phyloP scores from a whole-genome alignment of 2,329 filamentous ascomycete species.

The Malbranchea cinnamomea region DNA sequence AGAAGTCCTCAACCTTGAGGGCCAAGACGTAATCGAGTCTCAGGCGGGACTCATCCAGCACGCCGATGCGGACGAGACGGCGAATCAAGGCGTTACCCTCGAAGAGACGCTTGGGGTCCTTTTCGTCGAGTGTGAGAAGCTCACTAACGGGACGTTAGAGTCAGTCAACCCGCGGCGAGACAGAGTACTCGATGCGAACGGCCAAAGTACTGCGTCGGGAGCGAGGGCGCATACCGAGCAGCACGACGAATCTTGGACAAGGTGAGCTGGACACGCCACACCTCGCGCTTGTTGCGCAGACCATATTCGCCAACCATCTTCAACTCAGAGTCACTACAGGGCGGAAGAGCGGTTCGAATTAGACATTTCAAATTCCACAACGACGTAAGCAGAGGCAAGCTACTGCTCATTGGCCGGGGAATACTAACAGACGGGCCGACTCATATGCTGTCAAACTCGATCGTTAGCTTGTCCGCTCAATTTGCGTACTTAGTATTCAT shows the following conservation, averaged over 20 bases:
- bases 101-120: conserved; percentile 99
- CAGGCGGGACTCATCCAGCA: conserved; percentile 99
- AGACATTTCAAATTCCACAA: too few species aligned
- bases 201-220: too few species aligned
- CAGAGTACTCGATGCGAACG: too few species aligned
- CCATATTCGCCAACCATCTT: conserved; percentile 99
- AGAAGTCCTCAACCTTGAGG: conserved; percentile 98
- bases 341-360: conserved; percentile 50
- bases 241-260: conserved; percentile 99
- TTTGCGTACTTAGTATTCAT: too few species aligned
- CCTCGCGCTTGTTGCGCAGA: conserved; percentile 99
- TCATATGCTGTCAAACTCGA: conserved; percentile 54
- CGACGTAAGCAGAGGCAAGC: conserved; percentile 97
- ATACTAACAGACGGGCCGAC: conserved; percentile 98
- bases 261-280: conserved; percentile 98
- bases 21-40: conserved; percentile 99
- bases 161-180: too few species aligned
- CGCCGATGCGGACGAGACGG: conserved; percentile 98
- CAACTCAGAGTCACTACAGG: conserved; percentile 86
- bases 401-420: conserved; percentile 88
- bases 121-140: conserved; percentile 98
- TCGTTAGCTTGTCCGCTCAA: conserved; percentile 22
- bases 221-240: conserved; percentile 75
- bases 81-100: conserved; percentile 99
- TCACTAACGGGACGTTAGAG: too few species aligned